A percentile compares a stretch with the other conserved stretches of the same genome.
These are phyloP conservation scores for Panicum miliaceum DNA, from an alignment of 176 grass and related monocot genomes.

Conservation along the genomic window DNA sequence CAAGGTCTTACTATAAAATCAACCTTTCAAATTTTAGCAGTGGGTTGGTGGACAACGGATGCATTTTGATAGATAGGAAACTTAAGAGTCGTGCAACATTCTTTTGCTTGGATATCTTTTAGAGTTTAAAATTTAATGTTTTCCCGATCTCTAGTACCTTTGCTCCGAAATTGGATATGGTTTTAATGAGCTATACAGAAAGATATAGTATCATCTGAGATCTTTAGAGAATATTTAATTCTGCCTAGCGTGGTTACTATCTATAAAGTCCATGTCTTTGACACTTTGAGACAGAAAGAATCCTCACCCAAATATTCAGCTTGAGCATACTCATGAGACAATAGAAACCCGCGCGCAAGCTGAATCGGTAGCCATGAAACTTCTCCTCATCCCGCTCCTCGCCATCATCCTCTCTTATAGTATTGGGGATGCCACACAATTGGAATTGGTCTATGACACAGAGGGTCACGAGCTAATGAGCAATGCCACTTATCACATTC, in stretches of 20 bases:
- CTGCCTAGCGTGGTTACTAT: not conserved
- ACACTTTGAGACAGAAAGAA: not conserved
- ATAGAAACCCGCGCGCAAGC: not conserved
- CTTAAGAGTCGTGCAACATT: too few relatives aligned
- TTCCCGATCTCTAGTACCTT: not conserved
- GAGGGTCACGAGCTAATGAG: not conserved
- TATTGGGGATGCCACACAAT: not conserved
- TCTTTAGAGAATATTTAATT: not conserved
- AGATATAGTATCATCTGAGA: not conserved
- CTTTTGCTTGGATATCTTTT: not conserved
- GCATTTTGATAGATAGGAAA: too few relatives aligned
- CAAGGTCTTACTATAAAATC: too few relatives aligned
- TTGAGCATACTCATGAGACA: not conserved
- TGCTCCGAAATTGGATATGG: not conserved
- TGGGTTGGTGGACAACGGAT: too few relatives aligned
- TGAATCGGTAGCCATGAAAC: not conserved
- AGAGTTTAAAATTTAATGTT: not conserved
- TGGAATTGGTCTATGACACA: not conserved
- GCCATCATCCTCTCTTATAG: not conserved
- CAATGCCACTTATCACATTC: not conserved
- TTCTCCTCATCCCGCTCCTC: not conserved
- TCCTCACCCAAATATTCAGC: not conserved
- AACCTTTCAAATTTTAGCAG: too few relatives aligned
- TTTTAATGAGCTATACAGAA: not conserved
- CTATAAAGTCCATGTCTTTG: not conserved